These are phyloP conservation scores for Aspergillus felis DNA, from an alignment of 2,329 filamentous ascomycete species.

Conservation along the genomic window DNA sequence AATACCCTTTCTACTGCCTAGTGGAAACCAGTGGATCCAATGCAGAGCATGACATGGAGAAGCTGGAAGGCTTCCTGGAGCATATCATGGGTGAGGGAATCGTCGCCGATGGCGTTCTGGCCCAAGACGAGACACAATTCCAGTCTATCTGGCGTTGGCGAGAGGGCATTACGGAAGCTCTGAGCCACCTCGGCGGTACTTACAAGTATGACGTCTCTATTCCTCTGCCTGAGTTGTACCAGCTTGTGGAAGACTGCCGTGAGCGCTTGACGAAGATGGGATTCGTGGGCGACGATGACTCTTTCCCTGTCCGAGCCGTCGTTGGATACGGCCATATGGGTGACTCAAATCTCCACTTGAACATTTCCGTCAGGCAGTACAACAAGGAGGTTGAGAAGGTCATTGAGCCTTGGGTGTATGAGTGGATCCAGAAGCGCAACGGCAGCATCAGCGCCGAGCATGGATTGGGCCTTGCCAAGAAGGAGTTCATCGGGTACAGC, in stretches of 20 bases:
- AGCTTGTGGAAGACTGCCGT: slow-evolving; percentile 79
- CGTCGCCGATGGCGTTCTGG: slow-evolving; percentile 83
- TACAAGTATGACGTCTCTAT: slow-evolving; percentile 99
- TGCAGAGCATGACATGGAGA: slow-evolving; percentile 85
- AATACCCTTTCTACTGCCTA: slow-evolving; percentile 92
- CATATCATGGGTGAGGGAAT: slow-evolving; percentile 85
- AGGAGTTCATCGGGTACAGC: slow-evolving; percentile 91
- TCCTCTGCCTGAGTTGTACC: slow-evolving; percentile 80
- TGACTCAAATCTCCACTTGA: slow-evolving; percentile 91
- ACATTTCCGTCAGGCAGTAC: slow-evolving; percentile 77
- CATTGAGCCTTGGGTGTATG: slow-evolving; percentile 93
- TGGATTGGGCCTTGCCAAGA: slow-evolving; percentile 90
- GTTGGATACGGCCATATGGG: slow-evolving; percentile 98
- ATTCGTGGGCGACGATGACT: slow-evolving; percentile 70
- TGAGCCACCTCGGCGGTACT: slow-evolving; percentile 86
- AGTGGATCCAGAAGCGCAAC: slow-evolving; percentile 85
- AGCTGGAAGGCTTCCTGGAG: slow-evolving; percentile 86
- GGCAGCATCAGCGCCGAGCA: slow-evolving; percentile 98
- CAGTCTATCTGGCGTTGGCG: slow-evolving; percentile 84
- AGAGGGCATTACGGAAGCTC: slow-evolving; percentile 84
- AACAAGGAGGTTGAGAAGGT: slow-evolving; percentile 81
- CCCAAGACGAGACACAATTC: slow-evolving; percentile 88
- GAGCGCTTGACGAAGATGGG: slow-evolving; percentile 69
- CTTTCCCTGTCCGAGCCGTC: slow-evolving; percentile 79
- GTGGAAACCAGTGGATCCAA: slow-evolving; percentile 96